Base-by-base conservation (phyloP, 441 rosid species). In the Manihot esculenta region DNA sequence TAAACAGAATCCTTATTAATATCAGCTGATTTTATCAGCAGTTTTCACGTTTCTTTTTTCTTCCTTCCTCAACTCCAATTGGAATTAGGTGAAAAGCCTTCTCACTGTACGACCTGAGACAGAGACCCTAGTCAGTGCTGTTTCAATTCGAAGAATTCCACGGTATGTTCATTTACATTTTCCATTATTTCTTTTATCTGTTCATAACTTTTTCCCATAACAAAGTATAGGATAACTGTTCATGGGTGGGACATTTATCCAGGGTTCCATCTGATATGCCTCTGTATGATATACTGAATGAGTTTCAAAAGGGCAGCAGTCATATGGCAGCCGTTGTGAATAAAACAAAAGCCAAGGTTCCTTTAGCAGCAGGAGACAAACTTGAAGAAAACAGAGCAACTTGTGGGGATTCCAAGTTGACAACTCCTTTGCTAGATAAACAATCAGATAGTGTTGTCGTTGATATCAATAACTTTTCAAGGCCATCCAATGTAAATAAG, bases 321-420 rank as follows among this genome's bases (percentile, higher is more conserved):
- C 98, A 94, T 78, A 94, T 90, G 99, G 99, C 99, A 38, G 99
- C 99, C 70, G 97, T 95, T 72, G 99, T 92, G 60, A 92, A 84
- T 49, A 91, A 85, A 75, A 90, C 86, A 33, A 86, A 88, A 80
- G 59, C 60, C 80, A 88, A 80, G 81, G 73, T 62, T 68, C 84
- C 77, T 77, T 82, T 78, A 45, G 75, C 79, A 26, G 70, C 81
- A 62, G 88, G 81, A 62, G 90, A 82, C 72, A 79, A 78, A 49
- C 6, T 42, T 5, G 83, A 78, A 70, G 96, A 77, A 76, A 85
- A 55, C 70, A 82, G 78, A 69, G 64, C 64, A 64, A 65, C 69
- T 27, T 38, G 10, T n/a, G 70, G 76, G 20, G 85, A 84, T 60
- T 82, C 87, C 11, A 80, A 84, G 7, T 72, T 91, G 77, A 85